These are phyloP conservation scores for Phanerochaete carnosa DNA, from an alignment of 768 basidiomycete genomes.

Conservation along the genomic window DNA sequence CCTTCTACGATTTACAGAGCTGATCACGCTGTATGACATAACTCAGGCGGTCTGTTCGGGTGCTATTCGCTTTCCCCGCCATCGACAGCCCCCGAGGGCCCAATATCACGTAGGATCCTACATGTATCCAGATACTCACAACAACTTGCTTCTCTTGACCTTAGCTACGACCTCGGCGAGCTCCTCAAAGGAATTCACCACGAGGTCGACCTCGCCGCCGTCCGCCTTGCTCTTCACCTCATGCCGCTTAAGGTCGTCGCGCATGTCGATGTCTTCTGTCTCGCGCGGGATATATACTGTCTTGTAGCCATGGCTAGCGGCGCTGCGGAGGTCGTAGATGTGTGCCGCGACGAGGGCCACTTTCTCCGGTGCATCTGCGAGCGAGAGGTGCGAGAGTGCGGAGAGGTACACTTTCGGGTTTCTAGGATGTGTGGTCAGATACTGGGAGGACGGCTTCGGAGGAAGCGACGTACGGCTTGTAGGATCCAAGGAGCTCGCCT, in stretches of 20 bases:
- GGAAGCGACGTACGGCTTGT: constrained; percentile 52
- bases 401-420: constrained; percentile 50
- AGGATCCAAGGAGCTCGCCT: constrained; percentile 53
- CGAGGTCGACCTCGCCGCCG: constrained; percentile 57
- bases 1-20: too few relatives aligned
- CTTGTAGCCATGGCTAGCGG: constrained; percentile 48
- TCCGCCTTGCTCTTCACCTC: constrained; percentile 42
- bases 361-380: constrained; percentile 36
- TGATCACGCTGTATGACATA: too few relatives aligned
- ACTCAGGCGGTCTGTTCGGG: too few relatives aligned
- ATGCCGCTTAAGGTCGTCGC: constrained; percentile 8
- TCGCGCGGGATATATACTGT: constrained; percentile 57
- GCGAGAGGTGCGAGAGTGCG: constrained; percentile 44
- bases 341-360: constrained; percentile 69
- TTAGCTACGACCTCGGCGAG: constrained; percentile 29
- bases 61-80: too few relatives aligned
- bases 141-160: not conserved
- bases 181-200: constrained; percentile 50
- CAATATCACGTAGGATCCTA: not conserved
- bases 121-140: not conserved
- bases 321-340: constrained; percentile 51
- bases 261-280: constrained; percentile 36
- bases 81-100: not conserved
- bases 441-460: not conserved
- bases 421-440: constrained; percentile 25